These are phyloP conservation scores for Urtica urens DNA, from an alignment of 306 rosid genomes.

Conservation along the genomic window DNA sequence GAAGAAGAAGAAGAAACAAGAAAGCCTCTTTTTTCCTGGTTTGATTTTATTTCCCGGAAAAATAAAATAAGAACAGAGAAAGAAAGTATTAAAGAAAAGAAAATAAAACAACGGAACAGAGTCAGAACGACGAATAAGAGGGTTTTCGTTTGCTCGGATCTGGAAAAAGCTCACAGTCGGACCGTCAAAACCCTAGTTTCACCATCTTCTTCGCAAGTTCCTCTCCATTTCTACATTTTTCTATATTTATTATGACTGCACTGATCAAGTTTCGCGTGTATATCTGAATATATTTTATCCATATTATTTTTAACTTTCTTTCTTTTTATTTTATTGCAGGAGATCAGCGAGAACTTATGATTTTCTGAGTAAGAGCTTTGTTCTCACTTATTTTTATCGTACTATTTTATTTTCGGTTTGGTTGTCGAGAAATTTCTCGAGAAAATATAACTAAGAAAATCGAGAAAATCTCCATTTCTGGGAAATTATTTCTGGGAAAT, in stretches of 20 bases:
- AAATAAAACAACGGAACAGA: background rate
- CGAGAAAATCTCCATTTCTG: background rate
- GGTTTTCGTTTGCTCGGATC: background rate
- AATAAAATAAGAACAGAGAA: background rate
- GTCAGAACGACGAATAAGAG: background rate
- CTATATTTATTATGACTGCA: no score
- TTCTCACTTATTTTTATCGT: background rate
- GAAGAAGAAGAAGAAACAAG: background rate
- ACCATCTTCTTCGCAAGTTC: background rate
- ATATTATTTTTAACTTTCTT: no score
- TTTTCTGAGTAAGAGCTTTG: background rate
- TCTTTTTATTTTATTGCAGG: background rate
- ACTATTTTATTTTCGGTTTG: background rate
- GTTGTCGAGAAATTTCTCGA: conserved; percentile 1
- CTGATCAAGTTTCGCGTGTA: no score
- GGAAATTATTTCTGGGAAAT: no score
- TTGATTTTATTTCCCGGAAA: background rate
- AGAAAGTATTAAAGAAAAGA: no score
- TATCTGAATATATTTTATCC: no score
- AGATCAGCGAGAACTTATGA: conserved; percentile 14
- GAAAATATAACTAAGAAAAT: background rate
- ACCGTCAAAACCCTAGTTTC: conserved; percentile 15
- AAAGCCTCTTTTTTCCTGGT: background rate
- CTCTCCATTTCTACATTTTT: background rate
- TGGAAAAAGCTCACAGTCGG: conserved; percentile 3